A percentile compares a stretch with the other conserved stretches of the same genome.
Conservation (phyloP, 768 basidiomycete species). For the Chalciporus chontae region DNA sequence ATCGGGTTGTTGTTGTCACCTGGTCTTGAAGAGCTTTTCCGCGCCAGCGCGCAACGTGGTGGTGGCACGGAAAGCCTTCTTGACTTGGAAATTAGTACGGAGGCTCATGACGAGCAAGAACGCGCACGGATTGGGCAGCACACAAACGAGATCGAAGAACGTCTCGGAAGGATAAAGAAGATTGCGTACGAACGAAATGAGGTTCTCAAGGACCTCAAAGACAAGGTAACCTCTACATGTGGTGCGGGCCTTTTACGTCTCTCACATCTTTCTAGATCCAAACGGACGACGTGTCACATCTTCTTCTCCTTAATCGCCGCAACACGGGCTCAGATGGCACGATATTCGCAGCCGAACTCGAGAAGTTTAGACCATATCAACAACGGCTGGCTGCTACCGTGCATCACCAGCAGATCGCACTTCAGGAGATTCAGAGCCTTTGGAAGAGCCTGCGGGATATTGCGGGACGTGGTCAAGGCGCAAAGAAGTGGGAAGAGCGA, state of each 20-base stretch:
- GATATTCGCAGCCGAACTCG: constrained; percentile 88
- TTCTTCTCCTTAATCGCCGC: constrained; percentile 86
- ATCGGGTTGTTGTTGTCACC: constrained; percentile 58
- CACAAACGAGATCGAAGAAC: constrained; percentile 75
- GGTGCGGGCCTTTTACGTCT: background rate
- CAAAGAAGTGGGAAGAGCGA: constrained; percentile 77
- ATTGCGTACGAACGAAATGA: constrained; percentile 83
- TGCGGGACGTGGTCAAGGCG: constrained; percentile 72
- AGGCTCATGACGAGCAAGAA: constrained; percentile 63
- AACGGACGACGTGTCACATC: constrained; percentile 93
- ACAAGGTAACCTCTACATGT: constrained; percentile 58
- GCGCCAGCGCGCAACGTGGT: constrained; percentile 43
- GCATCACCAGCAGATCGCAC: constrained; percentile 64
- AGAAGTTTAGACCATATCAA: constrained; percentile 94
- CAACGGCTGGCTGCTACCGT: constrained; percentile 75
- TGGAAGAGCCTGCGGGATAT: constrained; percentile 74
- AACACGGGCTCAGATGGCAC: constrained; percentile 80
- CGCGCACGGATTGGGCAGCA: constrained; percentile 60
- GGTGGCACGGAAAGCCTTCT: constrained; percentile 46
- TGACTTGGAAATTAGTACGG: constrained; percentile 70
- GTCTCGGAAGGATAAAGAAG: constrained; percentile 73
- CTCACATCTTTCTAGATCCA: constrained; percentile 61
- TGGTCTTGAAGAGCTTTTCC: constrained; percentile 61
- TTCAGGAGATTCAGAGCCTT: constrained; percentile 71
- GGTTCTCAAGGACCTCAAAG: constrained; percentile 90